Evolutionary conservation across 176 grass and related monocot species (phyloP), one percentile per base, ranked within the genome.

Genomic region (Luzula sylvatica): DNA sequence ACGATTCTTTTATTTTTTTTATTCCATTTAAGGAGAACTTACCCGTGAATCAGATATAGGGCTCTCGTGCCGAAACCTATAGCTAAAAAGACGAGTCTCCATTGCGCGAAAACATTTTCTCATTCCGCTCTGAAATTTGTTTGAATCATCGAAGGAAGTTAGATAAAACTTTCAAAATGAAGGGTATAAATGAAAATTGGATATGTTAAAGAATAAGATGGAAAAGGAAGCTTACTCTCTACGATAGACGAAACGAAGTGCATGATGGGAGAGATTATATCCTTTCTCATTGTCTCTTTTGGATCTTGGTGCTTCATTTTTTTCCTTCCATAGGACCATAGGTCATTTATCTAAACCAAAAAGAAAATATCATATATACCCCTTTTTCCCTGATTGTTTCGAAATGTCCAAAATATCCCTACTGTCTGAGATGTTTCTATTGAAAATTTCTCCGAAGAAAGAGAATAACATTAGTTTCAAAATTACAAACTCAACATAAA

Each of bases 31-130:
- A 46, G n/a, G 63, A 67, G 46, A 76, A 51, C 21, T 35, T 55
- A 89, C 90, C 84, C 89, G 90, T 52, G 90, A 84, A 55, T 96
- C 90, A 17, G n/a, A n/a, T n/a, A n/a, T n/a, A n/a, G 42, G 41
- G 42, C 30, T 86, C 74, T 89, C 80, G 9, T 86, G 65, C 20
- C 83, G 70, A 70, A 86, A 96, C 11, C 90, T 73, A 42, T 86
- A 86, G 46, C 80, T 70, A 38, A 89, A 89, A 65, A 96, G 81
- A 42, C 64, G 38, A 38, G 85, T 89, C 75, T 89, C 84, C 81
- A 89, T 86, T 55, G 84, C 88, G 46, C 88, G 85, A 82, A 96
- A 96, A 83, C 90, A 96, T 50, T 84, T 96, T 19, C 90, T 71
- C 64, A 89, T 65, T 96, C 90, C 50, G 88, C 90, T 53, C 90